A percentile compares a stretch with the other conserved stretches of the same genome.
Evolutionary conservation across 257 asterid species (phyloP).

Genomic region (Fraxinus anomala): DNA sequence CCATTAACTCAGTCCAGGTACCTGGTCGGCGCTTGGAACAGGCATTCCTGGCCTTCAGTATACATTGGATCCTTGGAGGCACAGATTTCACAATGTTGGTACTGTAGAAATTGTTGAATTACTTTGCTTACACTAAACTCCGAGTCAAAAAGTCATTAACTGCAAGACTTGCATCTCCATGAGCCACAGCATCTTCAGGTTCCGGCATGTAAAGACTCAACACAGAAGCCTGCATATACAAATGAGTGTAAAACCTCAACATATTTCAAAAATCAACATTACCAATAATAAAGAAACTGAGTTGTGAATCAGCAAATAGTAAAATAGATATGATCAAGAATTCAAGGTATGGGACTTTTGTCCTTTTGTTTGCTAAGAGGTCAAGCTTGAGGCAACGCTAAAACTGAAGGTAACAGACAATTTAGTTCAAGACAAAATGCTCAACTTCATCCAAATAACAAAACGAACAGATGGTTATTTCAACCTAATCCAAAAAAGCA

Average conservation of each 20-base stretch:
- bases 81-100: neutral
- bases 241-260: slow-evolving; percentile 8
- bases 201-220: slow-evolving; percentile 86
- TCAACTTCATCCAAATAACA: neutral
- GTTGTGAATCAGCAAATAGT: neutral
- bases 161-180: slow-evolving; percentile 93
- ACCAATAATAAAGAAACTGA: neutral
- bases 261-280: neutral
- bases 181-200: slow-evolving; percentile 96
- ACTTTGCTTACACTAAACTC: slow-evolving; percentile 42
- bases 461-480: neutral
- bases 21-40: neutral
- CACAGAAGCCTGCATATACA: slow-evolving; percentile 60
- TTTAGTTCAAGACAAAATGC: neutral
- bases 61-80: neutral
- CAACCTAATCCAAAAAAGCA: neutral
- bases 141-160: slow-evolving; percentile 83
- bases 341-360: neutral
- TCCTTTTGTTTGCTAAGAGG: neutral
- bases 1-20: neutral
- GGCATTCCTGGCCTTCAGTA: neutral
- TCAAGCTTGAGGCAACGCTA: neutral
- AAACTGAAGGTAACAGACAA: neutral
- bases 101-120: neutral
- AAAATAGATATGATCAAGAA: neutral